Conservation (phyloP, 768 basidiomycete genomes). For the Lactarius trivialis region DNA sequence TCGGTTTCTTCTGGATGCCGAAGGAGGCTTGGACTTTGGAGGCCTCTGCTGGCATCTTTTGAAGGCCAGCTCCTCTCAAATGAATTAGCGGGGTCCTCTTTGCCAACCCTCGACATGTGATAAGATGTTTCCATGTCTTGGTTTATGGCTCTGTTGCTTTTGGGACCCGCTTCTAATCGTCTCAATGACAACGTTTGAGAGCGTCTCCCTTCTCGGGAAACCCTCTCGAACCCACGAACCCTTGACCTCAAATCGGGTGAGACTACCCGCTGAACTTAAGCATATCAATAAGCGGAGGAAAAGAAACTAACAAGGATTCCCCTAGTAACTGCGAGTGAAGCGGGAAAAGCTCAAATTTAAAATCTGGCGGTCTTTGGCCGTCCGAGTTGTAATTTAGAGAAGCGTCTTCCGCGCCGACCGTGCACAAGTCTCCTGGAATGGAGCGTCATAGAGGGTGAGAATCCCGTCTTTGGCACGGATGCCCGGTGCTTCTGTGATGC, state of each 20-base stretch:
- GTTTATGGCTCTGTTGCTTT: conserved; percentile 18
- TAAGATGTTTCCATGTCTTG: conserved; percentile 43
- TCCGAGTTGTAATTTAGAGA: conserved; percentile 41
- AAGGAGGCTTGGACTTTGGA: conserved; percentile 38
- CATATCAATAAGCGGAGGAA: conserved; percentile 88
- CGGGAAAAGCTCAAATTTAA: conserved; percentile 41
- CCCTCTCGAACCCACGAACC: conserved; percentile 27
- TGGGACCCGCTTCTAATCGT: background rate
- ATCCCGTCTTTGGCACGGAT: conserved; percentile 59
- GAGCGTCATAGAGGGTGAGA: conserved; percentile 76
- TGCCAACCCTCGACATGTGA: conserved; percentile 35
- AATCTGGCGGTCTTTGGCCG: conserved; percentile 20
- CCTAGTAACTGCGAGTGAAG: conserved; percentile 85
- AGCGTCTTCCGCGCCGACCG: conserved; percentile 61
- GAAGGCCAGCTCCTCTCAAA: conserved; percentile 28
- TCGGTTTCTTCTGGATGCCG: background rate
- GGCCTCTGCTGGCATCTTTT: conserved; percentile 28
- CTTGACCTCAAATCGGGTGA: conserved; percentile 75
- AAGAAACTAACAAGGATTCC: conserved; percentile 89
- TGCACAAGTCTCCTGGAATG: conserved; percentile 77
- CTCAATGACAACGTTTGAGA: conserved; percentile 12
- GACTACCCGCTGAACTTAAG: conserved; percentile 84
- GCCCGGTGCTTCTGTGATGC: conserved; percentile 56
- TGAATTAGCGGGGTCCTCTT: conserved; percentile 10
- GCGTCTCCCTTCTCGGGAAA: conserved; percentile 24